phyloP scores from a whole-genome alignment of 2,329 filamentous ascomycete genomes.

The Coleophoma cylindrospora region DNA sequence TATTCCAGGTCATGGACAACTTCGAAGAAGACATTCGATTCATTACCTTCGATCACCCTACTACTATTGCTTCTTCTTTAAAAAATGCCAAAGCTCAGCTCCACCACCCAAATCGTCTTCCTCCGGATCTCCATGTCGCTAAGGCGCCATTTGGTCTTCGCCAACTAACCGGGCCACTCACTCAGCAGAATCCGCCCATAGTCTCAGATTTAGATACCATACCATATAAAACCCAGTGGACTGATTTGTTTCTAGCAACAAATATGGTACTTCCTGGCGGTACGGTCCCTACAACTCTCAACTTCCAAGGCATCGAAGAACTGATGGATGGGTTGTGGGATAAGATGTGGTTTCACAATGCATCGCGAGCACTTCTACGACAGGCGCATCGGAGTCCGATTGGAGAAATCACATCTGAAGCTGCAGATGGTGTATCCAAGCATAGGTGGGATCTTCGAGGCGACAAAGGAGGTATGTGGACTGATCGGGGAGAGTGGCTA shows the following conservation, averaged over 20 bases:
- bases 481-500: conserved; percentile 23
- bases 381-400: conserved; percentile 39
- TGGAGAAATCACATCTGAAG: conserved; percentile 34
- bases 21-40: conserved; percentile 11
- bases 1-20: conserved; percentile 17
- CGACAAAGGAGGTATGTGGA: conserved; percentile 49
- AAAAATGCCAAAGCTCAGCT: conserved; percentile 2
- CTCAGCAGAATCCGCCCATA: neutral
- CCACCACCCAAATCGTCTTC: neutral
- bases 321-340: conserved; percentile 31
- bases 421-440: conserved; percentile 38
- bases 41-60: conserved; percentile 10
- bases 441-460: conserved; percentile 43
- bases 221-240: conserved; percentile 3
- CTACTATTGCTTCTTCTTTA: conserved; percentile 1
- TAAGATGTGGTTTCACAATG: conserved; percentile 42
- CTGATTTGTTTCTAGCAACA: conserved; percentile 4
- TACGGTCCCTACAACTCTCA: conserved; percentile 3
- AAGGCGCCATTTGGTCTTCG: conserved; percentile 7
- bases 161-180: neutral
- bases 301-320: neutral
- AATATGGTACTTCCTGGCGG: conserved; percentile 5
- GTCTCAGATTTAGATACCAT: conserved; percentile 8
- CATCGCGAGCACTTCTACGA: conserved; percentile 42
- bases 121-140: conserved; percentile 9